These are phyloP conservation scores for Pseudonitzschia multiseries DNA, from an alignment of 108 stramenopile genomes.

Conservation along the genomic window DNA sequence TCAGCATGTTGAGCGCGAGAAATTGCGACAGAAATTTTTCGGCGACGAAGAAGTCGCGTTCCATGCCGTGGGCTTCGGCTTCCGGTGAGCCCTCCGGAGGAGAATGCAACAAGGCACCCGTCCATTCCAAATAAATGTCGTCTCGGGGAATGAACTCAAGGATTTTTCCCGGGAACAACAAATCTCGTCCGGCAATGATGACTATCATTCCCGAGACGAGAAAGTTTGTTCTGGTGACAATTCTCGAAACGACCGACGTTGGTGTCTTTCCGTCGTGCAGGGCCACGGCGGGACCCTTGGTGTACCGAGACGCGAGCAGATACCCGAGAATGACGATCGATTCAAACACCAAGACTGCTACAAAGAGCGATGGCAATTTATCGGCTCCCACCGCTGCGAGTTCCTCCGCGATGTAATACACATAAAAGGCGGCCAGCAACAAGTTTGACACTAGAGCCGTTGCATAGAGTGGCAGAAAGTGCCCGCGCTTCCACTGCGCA, in stretches of 20 bases:
- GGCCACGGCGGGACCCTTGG: slow-evolving; percentile 32
- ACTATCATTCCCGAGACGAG: slow-evolving; percentile 59
- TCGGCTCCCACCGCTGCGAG: slow-evolving; percentile 60
- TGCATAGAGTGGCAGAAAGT: slow-evolving; percentile 64
- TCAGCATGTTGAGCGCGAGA: slow-evolving; percentile 61
- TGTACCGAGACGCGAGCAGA: slow-evolving; percentile 32
- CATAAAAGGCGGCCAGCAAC: slow-evolving; percentile 52
- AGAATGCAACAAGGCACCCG: slow-evolving; percentile 81
- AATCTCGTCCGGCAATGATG: slow-evolving; percentile 66
- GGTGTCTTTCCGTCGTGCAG: slow-evolving; percentile 59
- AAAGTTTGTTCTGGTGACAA: slow-evolving; percentile 70
- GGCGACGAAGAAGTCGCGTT: slow-evolving; percentile 68
- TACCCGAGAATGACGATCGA: slow-evolving; percentile 59
- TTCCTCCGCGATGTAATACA: slow-evolving; percentile 44
- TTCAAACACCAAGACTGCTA: slow-evolving; percentile 59
- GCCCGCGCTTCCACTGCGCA: slow-evolving; percentile 76
- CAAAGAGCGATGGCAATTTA: slow-evolving; percentile 46
- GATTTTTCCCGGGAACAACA: slow-evolving; percentile 75
- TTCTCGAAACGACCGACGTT: slow-evolving; percentile 58
- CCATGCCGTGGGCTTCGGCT: slow-evolving; percentile 63
- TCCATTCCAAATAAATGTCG: slow-evolving; percentile 90
- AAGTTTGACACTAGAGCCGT: slow-evolving; percentile 65
- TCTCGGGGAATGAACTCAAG: slow-evolving; percentile 77
- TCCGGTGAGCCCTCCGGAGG: slow-evolving; percentile 80
- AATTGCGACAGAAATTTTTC: slow-evolving; percentile 79